Evolutionary conservation across 768 basidiomycete species (phyloP), one percentile per base, ranked within the genome.

Genomic region (Tulasnella sp.): DNA sequence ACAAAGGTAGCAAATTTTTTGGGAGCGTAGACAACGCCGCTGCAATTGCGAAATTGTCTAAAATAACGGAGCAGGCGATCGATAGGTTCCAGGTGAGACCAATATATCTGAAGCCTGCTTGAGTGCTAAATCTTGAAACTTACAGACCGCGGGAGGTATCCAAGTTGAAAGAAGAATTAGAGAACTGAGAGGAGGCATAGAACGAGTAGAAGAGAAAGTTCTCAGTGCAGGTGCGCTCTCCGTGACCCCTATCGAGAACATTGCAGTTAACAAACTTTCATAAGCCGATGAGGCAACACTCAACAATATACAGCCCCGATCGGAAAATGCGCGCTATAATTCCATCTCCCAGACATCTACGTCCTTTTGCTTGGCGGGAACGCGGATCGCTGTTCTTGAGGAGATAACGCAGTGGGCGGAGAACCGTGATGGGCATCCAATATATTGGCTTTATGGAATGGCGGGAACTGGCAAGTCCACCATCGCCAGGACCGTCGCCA

Each of bases 401-500:
- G 47, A 48, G 29, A 34, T 48, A 12, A 27, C 35, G 13, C 5
- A 3, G 15, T 48, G 47, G 47, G 29, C 40, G n/a, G n/a, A n/a
- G n/a, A n/a, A n/a, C 10, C 12, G 22, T 16, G 32, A 37, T 25
- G 34, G 34, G 15, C 27, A 48, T 20, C 35, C 34, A n/a, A 32
- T 69, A 9, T 60, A 61, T 37, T 63, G 64, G 59, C 53, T 70
- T 19, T 54, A 45, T 45, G 69, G 65, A 34, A 56, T 58, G n/a
- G 67, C 68, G 8, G 70, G 70, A 5, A 59, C 56, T 12, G 70
- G 70, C 7, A 70, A 70, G 56, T 67, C 68, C 3, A 56, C 68
- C 20, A 65, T 71, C n/a, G 62, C 68, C 5, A 62, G 65, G 34
- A 64, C 66, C 7, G 53, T 70, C 20, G 63, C 65, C 13, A 20